These are phyloP conservation scores for Aspergillus bertholletiae DNA, from an alignment of 495 filamentous ascomycete genomes.

Conservation along the genomic window DNA sequence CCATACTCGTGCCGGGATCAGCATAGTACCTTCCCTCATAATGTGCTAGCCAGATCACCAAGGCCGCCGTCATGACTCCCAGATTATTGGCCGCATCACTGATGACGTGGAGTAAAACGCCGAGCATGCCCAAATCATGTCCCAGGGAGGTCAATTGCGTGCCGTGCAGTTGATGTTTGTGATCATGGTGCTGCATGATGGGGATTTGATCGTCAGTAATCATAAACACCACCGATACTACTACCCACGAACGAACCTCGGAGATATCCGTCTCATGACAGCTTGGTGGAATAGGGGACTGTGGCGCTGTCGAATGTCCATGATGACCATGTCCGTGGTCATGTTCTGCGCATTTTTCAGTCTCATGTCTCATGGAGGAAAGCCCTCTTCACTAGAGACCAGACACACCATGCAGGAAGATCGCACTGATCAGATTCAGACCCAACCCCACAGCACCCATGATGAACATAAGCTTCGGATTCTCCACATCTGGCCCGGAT, in stretches of 20 bases:
- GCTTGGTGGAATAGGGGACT: not conserved
- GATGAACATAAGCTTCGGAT: slow-evolving; percentile 61
- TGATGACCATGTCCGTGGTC: slow-evolving; percentile 20
- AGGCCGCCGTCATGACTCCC: slow-evolving; percentile 43
- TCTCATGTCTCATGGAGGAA: not conserved
- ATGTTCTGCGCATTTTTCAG: slow-evolving; percentile 18
- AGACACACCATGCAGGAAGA: slow-evolving; percentile 25
- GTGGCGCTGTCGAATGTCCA: slow-evolving; percentile 1
- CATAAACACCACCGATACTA: slow-evolving; percentile 10
- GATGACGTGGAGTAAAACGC: slow-evolving; percentile 46
- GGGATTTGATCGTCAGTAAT: slow-evolving; percentile 34
- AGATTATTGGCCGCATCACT: slow-evolving; percentile 50
- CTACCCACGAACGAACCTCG: not conserved
- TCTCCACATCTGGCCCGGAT: slow-evolving; percentile 8
- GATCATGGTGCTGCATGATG: slow-evolving; percentile 28
- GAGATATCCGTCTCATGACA: not conserved
- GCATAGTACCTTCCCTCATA: slow-evolving; percentile 44
- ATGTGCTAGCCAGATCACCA: slow-evolving; percentile 41
- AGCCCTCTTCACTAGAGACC: not conserved
- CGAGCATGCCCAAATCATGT: slow-evolving; percentile 46
- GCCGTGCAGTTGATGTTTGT: slow-evolving; percentile 52
- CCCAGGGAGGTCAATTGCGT: slow-evolving; percentile 3
- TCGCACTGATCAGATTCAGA: slow-evolving; percentile 75
- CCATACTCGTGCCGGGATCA: slow-evolving; percentile 44
- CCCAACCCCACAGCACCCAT: slow-evolving; percentile 74